Percentiles rank a stretch among this genome's conserved stretches.
Conservation (phyloP, 31 red algal genomes). For the Odonthalia washingtoniensis region DNA sequence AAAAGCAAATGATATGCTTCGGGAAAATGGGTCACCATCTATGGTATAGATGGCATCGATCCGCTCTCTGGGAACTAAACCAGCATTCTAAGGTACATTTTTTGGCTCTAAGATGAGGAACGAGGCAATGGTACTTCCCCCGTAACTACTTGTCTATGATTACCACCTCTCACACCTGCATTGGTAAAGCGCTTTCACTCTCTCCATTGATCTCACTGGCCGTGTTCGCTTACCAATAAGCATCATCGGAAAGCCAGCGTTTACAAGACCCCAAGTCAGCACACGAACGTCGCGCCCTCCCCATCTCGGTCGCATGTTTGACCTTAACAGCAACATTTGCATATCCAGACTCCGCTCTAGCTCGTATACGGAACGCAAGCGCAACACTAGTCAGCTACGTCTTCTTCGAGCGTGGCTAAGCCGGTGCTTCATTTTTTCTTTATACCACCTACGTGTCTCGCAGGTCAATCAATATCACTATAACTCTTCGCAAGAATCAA, state of each 20-base stretch:
- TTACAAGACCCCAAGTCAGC: slow-evolving; percentile 7
- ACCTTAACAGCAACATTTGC: slow-evolving; percentile 5
- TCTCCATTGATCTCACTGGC: slow-evolving; percentile 26
- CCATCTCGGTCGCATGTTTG: background rate
- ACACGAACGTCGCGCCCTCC: background rate
- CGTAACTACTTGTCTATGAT: slow-evolving; percentile 11
- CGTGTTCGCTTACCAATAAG: background rate
- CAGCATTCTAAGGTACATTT: background rate
- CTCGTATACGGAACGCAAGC: slow-evolving; percentile 21
- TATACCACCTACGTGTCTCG: background rate
- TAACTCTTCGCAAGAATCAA: slow-evolving; percentile 27
- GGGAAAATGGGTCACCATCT: slow-evolving; percentile 2
- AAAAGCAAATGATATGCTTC: background rate
- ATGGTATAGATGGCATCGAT: too few relatives aligned
- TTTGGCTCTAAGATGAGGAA: background rate
- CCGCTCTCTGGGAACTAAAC: slow-evolving; percentile 1
- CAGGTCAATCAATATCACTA: background rate
- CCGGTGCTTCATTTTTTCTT: slow-evolving; percentile 19
- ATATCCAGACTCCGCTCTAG: background rate
- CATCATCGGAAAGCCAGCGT: background rate
- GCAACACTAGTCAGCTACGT: slow-evolving; percentile 35
- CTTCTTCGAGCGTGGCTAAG: slow-evolving; percentile 48
- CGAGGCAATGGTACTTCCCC: slow-evolving; percentile 1
- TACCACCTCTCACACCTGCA: background rate
- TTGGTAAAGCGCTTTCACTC: background rate